Conservation (phyloP, 371 early-diverging fungal species). For the Zychaea mexicana region DNA sequence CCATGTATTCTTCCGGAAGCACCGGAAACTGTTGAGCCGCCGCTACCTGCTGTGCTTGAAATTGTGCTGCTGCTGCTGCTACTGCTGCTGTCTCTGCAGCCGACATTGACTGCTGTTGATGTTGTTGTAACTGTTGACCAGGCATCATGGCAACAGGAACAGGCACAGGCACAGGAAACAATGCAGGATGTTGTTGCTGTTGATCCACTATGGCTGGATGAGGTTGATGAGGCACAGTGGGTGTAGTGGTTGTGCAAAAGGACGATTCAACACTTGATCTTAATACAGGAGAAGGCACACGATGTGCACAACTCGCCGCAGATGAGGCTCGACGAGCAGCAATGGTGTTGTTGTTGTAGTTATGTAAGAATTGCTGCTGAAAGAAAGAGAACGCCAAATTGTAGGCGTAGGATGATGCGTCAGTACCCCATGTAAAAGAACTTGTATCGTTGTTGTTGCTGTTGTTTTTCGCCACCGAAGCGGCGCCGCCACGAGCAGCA, state of each 20-base stretch:
- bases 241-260: not conserved
- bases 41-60: not conserved
- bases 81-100: not conserved
- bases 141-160: slow-evolving; percentile 11
- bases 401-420: not conserved
- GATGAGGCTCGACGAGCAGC: slow-evolving; percentile 11
- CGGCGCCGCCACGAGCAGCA: not conserved
- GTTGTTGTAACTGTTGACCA: not conserved
- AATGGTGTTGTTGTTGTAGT: slow-evolving; percentile 10
- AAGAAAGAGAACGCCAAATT: slow-evolving; percentile 1
- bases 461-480: not conserved
- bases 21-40: not conserved
- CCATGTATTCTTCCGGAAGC: not conserved
- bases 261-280: slow-evolving; percentile 4
- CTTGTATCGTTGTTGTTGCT: not conserved
- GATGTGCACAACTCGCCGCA: not conserved
- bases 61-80: slow-evolving; percentile 1
- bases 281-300: slow-evolving; percentile 13
- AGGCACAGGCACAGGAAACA: slow-evolving; percentile 5
- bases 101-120: not conserved
- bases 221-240: not conserved
- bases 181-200: not conserved
- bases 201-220: not conserved
- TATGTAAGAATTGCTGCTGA: not conserved
- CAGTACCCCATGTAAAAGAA: not conserved